A percentile compares a stretch with the other conserved stretches of the same genome.
Conservation (phyloP, 2,329 filamentous ascomycete genomes). For the Stachybotrys echinatus region DNA sequence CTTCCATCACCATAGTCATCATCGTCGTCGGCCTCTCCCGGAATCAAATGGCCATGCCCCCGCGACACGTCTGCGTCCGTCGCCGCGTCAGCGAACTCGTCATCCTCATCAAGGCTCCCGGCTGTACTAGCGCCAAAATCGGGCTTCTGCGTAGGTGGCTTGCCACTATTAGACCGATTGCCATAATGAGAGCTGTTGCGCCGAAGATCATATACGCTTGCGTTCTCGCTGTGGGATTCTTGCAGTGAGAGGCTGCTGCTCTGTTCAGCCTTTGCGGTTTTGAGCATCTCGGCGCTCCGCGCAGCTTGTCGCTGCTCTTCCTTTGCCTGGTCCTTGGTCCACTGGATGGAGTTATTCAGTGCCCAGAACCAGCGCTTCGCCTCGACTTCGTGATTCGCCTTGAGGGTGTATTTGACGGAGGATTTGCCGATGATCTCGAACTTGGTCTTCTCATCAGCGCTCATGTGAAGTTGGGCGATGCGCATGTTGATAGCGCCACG, state of each 20-base stretch:
- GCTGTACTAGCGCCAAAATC: conserved; percentile 37
- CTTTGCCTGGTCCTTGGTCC: conserved; percentile 93
- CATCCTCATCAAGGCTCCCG: conserved; percentile 48
- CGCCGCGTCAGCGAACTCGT: conserved; percentile 43
- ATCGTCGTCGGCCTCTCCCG: conserved; percentile 62
- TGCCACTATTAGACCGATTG: conserved; percentile 20
- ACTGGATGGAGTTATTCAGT: conserved; percentile 97
- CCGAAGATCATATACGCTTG: conserved; percentile 42
- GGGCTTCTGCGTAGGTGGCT: conserved; percentile 24
- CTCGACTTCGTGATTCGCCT: conserved; percentile 96
- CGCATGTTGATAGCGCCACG: conserved; percentile 98
- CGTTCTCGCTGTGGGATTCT: conserved; percentile 45
- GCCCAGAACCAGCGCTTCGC: conserved; percentile 99
- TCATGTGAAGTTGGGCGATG: conserved; percentile 93
- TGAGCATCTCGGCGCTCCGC: conserved; percentile 68
- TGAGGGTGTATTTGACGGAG: conserved; percentile 96
- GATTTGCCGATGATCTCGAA: conserved; percentile 98
- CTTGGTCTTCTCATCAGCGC: conserved; percentile 91
- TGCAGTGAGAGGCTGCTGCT: conserved; percentile 41
- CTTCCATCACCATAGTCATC: conserved; percentile 73
- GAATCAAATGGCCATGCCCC: conserved; percentile 25
- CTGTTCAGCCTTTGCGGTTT: conserved; percentile 75
- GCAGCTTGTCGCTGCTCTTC: conserved; percentile 77
- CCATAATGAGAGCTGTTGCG: conserved; percentile 39
- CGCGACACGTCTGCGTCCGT: conserved; percentile 37